Conservation (phyloP, 2,329 filamentous ascomycete genomes). For the Colletotrichum euphorbiae region DNA sequence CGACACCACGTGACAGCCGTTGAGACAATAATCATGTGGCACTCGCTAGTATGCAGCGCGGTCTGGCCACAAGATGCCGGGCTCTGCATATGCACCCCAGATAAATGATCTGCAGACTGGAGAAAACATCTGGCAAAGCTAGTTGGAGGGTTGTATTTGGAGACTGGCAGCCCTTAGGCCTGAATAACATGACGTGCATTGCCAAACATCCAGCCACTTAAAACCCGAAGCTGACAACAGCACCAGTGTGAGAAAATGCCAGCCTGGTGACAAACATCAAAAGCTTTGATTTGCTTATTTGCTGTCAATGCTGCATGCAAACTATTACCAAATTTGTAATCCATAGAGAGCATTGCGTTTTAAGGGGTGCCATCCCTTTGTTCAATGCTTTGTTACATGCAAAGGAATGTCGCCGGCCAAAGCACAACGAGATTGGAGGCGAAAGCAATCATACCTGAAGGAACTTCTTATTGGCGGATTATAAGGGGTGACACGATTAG, state of each 20-base stretch:
- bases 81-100: conserved; percentile 15
- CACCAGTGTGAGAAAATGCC: neutral
- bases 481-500: no score
- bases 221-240: neutral
- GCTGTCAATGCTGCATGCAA: neutral
- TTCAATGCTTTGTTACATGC: no score
- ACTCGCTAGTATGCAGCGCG: neutral
- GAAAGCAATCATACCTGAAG: no score
- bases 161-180: conserved; percentile 1
- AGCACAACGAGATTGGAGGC: no score
- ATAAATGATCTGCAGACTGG: conserved; percentile 4
- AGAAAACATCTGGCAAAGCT: neutral
- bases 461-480: no score
- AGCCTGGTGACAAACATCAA: neutral
- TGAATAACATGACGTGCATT: conserved; percentile 7
- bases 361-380: no score
- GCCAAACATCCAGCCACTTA: neutral
- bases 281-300: neutral
- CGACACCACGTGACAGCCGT: conserved; percentile 9
- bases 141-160: conserved; percentile 6
- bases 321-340: neutral
- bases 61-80: conserved; percentile 1
- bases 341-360: no score
- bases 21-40: neutral
- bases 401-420: no score